Conservation (phyloP, 139 green algal species). For the Haematococcus sp. region DNA sequence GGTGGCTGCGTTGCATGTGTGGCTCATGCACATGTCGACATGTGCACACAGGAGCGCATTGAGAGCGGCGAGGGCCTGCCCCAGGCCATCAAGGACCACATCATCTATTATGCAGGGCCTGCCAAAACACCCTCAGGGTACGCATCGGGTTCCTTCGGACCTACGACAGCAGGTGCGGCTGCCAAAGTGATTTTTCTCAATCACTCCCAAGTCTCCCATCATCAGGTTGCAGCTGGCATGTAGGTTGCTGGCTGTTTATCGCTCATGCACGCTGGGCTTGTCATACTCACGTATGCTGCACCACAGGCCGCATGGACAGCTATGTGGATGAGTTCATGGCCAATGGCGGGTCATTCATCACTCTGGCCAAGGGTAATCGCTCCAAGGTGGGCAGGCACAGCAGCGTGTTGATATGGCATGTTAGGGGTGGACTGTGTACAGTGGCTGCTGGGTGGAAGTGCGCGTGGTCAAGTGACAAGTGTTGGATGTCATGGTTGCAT, state of each 20-base stretch:
- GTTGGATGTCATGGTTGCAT: too few species aligned
- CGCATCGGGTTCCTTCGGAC: constrained; percentile 42
- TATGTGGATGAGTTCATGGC: constrained; percentile 46
- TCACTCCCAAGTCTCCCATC: too few species aligned
- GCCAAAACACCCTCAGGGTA: constrained; percentile 46
- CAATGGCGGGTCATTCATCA: constrained; percentile 42
- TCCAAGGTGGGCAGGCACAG: constrained; percentile 9
- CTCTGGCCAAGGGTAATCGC: constrained; percentile 49
- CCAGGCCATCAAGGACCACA: constrained; percentile 47
- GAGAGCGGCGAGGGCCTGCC: constrained; percentile 29
- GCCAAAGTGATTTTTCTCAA: too few species aligned
- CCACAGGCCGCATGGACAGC: constrained; percentile 48
- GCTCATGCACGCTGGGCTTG: too few species aligned
- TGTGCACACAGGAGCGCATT: constrained; percentile 25
- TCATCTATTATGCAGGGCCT: constrained; percentile 50
- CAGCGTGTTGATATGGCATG: neutral
- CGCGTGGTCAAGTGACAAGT: too few species aligned
- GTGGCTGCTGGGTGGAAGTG: neutral
- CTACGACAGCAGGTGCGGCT: constrained; percentile 45
- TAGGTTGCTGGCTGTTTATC: too few species aligned
- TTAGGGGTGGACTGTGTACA: too few species aligned
- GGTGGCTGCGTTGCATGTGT: too few species aligned
- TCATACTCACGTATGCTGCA: too few species aligned
- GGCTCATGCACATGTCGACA: too few species aligned
- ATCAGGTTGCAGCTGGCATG: too few species aligned